Evolutionary conservation across 768 basidiomycete genomes (phyloP), one percentile per base, ranked within the genome.

Genomic region (Auriscalpium vulgare): DNA sequence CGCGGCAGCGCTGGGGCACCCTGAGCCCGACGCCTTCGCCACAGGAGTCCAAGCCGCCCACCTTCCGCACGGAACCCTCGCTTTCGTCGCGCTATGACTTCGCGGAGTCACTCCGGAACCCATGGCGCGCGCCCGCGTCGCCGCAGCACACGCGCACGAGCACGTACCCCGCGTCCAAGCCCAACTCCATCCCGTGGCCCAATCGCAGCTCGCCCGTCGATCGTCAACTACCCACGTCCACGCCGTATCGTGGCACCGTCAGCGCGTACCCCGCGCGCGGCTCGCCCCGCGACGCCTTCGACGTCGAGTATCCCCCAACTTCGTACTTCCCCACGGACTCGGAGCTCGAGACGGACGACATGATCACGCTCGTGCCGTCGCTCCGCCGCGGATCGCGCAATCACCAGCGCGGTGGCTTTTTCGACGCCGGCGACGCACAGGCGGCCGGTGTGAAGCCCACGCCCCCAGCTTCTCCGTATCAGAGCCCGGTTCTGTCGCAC

Each of bases 71-170:
- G 13, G 71, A 69, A 16, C 66, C 70, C 19, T 73, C 81, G 2
- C 70, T 81, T 48, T 73, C 80, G 1, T 68, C 78, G 17, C 76
- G 83, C 49, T 83, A 89, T 63, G 82, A 86, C 63, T 79, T 85
- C 50, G 69, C 73, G 2, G 67, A 74, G 10, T 81, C 84, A 2
- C 63, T 76, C 54, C 80, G 78, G 67, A 72, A 67, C 17, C 72
- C 78, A 14, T 80, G 81, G 79, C 72, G 69, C 2, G 13, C 66
- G 40, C 52, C 54, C 49, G 69, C 70, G 53, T 11, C 63, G 9
- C 34, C 62, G 4, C 37, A 62, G 6, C 75, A 74, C 50, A 37
- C 56, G 21, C 74, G 83, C 56, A 78, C 74, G 2, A 73, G 70
- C 40, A 81, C 84, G 1, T 74, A 79, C 65, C 80, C 83, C 56